Percentiles rank a stretch among this genome's conserved stretches.
Conservation (phyloP, 73 alveolate genomes). For the Paramecium pentaurelia region DNA sequence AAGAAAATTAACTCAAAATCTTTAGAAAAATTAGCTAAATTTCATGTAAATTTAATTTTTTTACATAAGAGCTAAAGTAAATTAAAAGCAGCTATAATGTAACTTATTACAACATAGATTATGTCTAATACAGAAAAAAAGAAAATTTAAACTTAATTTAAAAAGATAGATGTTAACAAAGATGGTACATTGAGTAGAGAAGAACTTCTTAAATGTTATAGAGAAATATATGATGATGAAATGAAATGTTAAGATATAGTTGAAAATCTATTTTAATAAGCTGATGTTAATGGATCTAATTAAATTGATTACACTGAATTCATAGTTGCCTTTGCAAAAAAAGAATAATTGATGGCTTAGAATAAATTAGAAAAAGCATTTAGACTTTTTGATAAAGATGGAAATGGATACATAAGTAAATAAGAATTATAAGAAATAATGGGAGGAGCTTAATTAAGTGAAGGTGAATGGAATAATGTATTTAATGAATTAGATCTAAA, state of each 20-base stretch:
- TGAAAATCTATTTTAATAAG: background rate
- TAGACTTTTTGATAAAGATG: constrained; percentile 27
- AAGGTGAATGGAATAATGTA: constrained; percentile 3
- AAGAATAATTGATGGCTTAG: background rate
- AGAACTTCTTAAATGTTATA: constrained; percentile 60
- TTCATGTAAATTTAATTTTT: constrained; percentile 3
- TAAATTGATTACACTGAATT: background rate
- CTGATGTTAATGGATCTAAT: constrained; percentile 13
- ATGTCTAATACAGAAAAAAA: constrained; percentile 45
- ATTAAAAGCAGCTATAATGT: constrained; percentile 52
- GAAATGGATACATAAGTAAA: background rate
- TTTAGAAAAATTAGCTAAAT: constrained; percentile 25
- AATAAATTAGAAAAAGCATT: constrained; percentile 27
- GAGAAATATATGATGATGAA: background rate
- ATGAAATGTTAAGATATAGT: background rate
- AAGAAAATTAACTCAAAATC: constrained; percentile 3
- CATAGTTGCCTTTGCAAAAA: background rate
- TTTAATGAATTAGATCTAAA: constrained; percentile 1
- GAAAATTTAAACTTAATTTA: constrained; percentile 60
- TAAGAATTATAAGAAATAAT: constrained; percentile 22
- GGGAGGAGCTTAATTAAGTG: background rate
- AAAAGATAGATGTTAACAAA: constrained; percentile 73
- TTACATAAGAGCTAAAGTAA: background rate
- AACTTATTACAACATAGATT: constrained; percentile 49
- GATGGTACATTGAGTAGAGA: constrained; percentile 76